Percentiles rank a stretch among this genome's conserved stretches.
These are phyloP conservation scores for Pythium dissotocum DNA, from an alignment of 352 stramenopile genomes.

Conservation along the genomic window DNA sequence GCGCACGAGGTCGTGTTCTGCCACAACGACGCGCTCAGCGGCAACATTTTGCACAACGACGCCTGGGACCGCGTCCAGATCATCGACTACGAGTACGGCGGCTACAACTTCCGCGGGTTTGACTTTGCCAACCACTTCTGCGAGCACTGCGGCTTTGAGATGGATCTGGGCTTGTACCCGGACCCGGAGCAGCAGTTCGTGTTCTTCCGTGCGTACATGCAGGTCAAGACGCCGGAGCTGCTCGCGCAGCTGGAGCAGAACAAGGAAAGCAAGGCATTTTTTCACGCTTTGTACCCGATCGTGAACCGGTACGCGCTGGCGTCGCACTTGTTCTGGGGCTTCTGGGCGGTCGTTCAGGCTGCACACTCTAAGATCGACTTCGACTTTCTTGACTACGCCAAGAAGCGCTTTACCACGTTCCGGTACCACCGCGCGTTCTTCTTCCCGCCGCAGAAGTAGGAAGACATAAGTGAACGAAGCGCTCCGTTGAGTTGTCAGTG, in stretches of 20 bases:
- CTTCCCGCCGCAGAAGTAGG: conserved; percentile 26
- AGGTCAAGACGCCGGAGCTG: conserved; percentile 57
- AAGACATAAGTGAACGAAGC: not conserved
- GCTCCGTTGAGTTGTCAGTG: not conserved
- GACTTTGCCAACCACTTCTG: conserved; percentile 96
- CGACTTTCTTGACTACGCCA: conserved; percentile 86
- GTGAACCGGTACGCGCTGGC: conserved; percentile 89
- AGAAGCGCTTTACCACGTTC: conserved; percentile 82
- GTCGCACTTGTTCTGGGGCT: conserved; percentile 93
- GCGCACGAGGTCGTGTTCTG: conserved; percentile 88
- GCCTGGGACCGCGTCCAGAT: conserved; percentile 87
- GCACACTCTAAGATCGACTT: conserved; percentile 90
- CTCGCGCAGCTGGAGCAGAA: conserved; percentile 65
- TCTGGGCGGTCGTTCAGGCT: conserved; percentile 93
- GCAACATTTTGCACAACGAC: conserved; percentile 83
- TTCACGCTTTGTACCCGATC: conserved; percentile 77
- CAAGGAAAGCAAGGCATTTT: conserved; percentile 80
- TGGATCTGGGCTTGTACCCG: conserved; percentile 87
- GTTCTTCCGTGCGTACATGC: conserved; percentile 90
- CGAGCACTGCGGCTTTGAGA: conserved; percentile 93
- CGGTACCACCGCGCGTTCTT: conserved; percentile 74
- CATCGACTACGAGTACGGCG: conserved; percentile 96
- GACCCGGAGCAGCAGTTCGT: conserved; percentile 75
- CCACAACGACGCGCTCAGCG: conserved; percentile 93
- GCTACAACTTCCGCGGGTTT: conserved; percentile 92